phyloP scores from a whole-genome alignment of 352 stramenopile genomes.

The Phytophthora ramorum region DNA sequence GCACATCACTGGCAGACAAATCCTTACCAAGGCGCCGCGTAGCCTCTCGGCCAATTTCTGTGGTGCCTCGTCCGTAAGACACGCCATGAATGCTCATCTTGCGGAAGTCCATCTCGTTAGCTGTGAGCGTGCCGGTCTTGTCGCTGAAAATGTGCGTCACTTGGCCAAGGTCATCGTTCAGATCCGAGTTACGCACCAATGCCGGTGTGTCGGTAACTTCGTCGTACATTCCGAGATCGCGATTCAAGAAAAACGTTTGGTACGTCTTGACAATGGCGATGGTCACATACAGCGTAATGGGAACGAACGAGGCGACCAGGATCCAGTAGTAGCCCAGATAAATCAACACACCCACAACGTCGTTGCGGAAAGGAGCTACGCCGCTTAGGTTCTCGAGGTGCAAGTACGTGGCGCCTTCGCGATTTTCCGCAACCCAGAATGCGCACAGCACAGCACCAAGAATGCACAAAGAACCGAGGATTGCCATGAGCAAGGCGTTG shows the following conservation, averaged over 20 bases:
- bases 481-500: conserved; percentile 80
- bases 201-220: conserved; percentile 79
- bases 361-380: conserved; percentile 70
- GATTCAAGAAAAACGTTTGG: conserved; percentile 88
- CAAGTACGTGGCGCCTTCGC: conserved; percentile 71
- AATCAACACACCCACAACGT: conserved; percentile 73
- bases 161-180: conserved; percentile 89
- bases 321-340: conserved; percentile 92
- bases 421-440: conserved; percentile 69
- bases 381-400: conserved; percentile 70
- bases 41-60: conserved; percentile 85
- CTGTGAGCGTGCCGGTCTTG: conserved; percentile 87
- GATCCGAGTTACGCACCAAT: conserved; percentile 82
- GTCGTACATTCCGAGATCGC: conserved; percentile 89
- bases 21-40: conserved; percentile 75
- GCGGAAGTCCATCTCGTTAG: conserved; percentile 91
- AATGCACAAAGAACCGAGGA: conserved; percentile 73
- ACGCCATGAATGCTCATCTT: conserved; percentile 89
- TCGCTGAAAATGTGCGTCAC: conserved; percentile 92
- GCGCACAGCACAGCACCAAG: conserved; percentile 74
- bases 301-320: conserved; percentile 87
- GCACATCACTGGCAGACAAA: conserved; percentile 74
- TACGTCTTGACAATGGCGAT: conserved; percentile 90
- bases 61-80: conserved; percentile 83
- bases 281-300: conserved; percentile 90